Conservation (phyloP, 768 basidiomycete genomes). For the Coprinopsis sp. region DNA sequence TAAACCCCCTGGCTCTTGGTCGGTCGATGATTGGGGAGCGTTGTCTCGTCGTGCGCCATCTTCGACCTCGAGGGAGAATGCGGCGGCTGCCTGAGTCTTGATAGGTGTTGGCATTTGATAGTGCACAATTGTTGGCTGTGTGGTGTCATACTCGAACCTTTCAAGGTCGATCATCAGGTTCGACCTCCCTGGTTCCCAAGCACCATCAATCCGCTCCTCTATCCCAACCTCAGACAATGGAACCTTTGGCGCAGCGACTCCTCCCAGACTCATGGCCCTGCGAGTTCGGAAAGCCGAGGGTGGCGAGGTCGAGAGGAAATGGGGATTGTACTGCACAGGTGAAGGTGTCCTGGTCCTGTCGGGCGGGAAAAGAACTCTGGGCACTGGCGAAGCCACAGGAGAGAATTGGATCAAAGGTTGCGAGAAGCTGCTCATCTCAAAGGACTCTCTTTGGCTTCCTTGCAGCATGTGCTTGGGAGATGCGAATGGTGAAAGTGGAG, state of each 20-base stretch:
- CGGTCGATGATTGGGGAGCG: too few species aligned
- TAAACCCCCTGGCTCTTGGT: too few species aligned
- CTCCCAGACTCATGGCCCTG: conserved; percentile 8
- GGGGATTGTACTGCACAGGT: conserved; percentile 1
- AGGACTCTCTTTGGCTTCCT: background rate
- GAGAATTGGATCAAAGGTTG: background rate
- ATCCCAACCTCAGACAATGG: background rate
- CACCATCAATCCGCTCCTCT: background rate
- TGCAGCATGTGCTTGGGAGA: background rate
- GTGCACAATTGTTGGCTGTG: too few species aligned
- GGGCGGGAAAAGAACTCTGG: conserved; percentile 2
- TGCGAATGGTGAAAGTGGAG: conserved; percentile 5
- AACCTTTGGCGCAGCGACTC: conserved; percentile 1
- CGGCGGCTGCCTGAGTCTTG: too few species aligned
- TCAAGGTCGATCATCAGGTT: too few species aligned
- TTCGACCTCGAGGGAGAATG: too few species aligned
- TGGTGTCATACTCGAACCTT: too few species aligned
- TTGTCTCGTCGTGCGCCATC: too few species aligned
- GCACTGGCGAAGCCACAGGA: background rate
- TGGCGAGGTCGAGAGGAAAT: conserved; percentile 9
- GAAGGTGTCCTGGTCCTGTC: conserved; percentile 7
- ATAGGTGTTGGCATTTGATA: too few species aligned
- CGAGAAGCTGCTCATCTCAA: background rate
- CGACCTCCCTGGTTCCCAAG: too few species aligned
- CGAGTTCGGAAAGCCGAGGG: background rate